phyloP scores from a whole-genome alignment of 108 stramenopile species.

The Nitzschia sp. region DNA sequence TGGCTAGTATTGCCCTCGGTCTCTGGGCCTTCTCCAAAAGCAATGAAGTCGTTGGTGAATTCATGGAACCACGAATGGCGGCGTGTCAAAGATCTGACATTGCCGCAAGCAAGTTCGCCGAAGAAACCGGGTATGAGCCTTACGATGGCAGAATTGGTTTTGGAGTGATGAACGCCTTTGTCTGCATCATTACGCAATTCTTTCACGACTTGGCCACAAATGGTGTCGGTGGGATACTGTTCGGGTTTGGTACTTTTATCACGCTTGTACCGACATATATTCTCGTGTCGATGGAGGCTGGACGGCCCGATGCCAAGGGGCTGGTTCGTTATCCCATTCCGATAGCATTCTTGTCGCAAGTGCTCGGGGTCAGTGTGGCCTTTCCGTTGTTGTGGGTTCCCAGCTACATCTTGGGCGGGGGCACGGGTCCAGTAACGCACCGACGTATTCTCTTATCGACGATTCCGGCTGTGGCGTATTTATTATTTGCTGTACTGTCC shows the following conservation, averaged over 20 bases:
- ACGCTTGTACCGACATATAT: conserved; percentile 25
- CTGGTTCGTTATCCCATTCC: conserved; percentile 27
- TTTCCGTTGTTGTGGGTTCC: conserved; percentile 52
- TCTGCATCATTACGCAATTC: conserved; percentile 54
- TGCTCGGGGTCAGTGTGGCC: conserved; percentile 45
- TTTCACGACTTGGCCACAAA: conserved; percentile 24
- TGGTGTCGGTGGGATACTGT: conserved; percentile 32
- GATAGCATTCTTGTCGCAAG: conserved; percentile 39
- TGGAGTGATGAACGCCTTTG: conserved; percentile 13
- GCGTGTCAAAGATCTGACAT: too few relatives aligned
- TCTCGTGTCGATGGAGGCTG: conserved; percentile 22
- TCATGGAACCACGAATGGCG: too few relatives aligned
- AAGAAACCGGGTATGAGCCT: too few relatives aligned
- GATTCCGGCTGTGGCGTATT: conserved; percentile 11
- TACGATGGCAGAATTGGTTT: too few relatives aligned
- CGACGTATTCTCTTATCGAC: background rate
- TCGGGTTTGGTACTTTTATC: conserved; percentile 25
- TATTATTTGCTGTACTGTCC: conserved; percentile 28
- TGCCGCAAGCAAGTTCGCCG: too few relatives aligned
- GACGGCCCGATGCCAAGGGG: conserved; percentile 29
- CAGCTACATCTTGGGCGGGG: conserved; percentile 28
- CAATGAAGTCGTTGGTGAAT: too few relatives aligned
- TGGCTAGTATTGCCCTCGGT: too few relatives aligned
- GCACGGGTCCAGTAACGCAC: conserved; percentile 1
- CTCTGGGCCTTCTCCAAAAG: too few relatives aligned